A percentile compares a stretch with the other conserved stretches of the same genome.
These are phyloP conservation scores for Lactarius tabidus DNA, from an alignment of 768 basidiomycete species.

Conservation along the genomic window DNA sequence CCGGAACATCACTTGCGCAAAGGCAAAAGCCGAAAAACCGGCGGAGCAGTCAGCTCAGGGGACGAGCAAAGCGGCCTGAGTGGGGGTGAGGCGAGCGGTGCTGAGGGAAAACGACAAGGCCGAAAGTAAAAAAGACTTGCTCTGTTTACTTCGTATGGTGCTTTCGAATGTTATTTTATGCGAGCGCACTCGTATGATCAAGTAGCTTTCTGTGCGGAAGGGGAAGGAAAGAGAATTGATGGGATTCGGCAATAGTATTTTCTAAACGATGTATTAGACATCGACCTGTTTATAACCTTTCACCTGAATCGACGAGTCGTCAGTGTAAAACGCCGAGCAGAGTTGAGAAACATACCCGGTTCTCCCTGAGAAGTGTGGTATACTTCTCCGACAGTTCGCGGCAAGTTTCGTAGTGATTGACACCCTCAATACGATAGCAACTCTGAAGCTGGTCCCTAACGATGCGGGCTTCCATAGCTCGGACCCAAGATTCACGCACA, in stretches of 20 bases:
- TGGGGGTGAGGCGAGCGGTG: constrained; percentile 58
- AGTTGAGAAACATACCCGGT: constrained; percentile 55
- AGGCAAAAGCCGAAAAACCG: constrained; percentile 46
- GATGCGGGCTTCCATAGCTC: constrained; percentile 87
- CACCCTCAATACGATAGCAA: constrained; percentile 87
- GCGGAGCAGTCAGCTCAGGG: constrained; percentile 48
- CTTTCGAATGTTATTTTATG: constrained; percentile 2
- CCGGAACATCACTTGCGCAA: constrained; percentile 85
- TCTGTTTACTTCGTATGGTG: neutral
- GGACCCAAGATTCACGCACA: constrained; percentile 91
- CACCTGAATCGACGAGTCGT: constrained; percentile 46
- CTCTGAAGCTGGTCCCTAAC: constrained; percentile 85
- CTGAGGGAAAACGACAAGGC: constrained; percentile 44
- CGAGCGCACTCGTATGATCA: neutral
- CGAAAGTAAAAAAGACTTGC: constrained; percentile 46
- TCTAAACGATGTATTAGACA: constrained; percentile 30
- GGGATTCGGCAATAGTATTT: neutral
- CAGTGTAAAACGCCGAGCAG: neutral
- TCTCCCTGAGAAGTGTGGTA: constrained; percentile 68
- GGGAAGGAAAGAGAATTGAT: neutral
- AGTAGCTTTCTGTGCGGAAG: neutral
- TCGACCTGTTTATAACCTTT: constrained; percentile 84
- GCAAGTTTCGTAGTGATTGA: constrained; percentile 89
- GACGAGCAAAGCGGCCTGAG: constrained; percentile 51
- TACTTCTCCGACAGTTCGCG: constrained; percentile 83